phyloP scores from a whole-genome alignment of 495 filamentous ascomycete species.

The Trichocladium antarcticum region DNA sequence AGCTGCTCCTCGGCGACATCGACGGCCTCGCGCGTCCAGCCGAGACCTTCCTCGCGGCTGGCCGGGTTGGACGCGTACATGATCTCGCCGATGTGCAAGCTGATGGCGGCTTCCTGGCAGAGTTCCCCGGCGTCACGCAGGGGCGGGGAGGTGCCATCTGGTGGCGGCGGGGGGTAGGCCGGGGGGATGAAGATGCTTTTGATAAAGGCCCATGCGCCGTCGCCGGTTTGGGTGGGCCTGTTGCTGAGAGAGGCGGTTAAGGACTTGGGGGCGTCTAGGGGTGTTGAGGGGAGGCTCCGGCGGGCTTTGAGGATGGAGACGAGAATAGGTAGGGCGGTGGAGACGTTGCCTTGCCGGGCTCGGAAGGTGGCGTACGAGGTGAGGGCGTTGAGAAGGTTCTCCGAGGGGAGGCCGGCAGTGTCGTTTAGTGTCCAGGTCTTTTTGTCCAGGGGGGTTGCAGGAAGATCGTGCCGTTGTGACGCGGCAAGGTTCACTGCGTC shows the following conservation, averaged over 20 bases:
- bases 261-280: background rate
- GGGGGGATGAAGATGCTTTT: constrained; percentile 38
- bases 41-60: constrained; percentile 52
- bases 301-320: constrained; percentile 73
- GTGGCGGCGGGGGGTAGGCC: constrained; percentile 52
- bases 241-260: constrained; percentile 2
- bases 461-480: constrained; percentile 18
- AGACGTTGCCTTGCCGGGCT: constrained; percentile 52
- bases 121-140: constrained; percentile 46
- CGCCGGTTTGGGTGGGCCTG: constrained; percentile 14
- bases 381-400: constrained; percentile 60
- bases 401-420: constrained; percentile 43
- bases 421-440: constrained; percentile 51
- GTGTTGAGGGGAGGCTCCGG: constrained; percentile 28
- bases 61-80: constrained; percentile 48
- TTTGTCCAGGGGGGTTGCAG: constrained; percentile 44
- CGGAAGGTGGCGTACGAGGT: constrained; percentile 69
- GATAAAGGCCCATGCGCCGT: constrained; percentile 11
- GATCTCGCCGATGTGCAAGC: constrained; percentile 90
- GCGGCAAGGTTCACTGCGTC: constrained; percentile 23
- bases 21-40: constrained; percentile 77
- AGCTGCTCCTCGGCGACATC: constrained; percentile 49
- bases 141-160: constrained; percentile 55
- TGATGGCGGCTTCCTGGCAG: constrained; percentile 76
- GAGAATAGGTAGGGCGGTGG: constrained; percentile 68